A percentile compares a stretch with the other conserved stretches of the same genome.
Evolutionary conservation across 176 grass and related monocot species (phyloP).

Genomic region (Aegilops bicornis): DNA sequence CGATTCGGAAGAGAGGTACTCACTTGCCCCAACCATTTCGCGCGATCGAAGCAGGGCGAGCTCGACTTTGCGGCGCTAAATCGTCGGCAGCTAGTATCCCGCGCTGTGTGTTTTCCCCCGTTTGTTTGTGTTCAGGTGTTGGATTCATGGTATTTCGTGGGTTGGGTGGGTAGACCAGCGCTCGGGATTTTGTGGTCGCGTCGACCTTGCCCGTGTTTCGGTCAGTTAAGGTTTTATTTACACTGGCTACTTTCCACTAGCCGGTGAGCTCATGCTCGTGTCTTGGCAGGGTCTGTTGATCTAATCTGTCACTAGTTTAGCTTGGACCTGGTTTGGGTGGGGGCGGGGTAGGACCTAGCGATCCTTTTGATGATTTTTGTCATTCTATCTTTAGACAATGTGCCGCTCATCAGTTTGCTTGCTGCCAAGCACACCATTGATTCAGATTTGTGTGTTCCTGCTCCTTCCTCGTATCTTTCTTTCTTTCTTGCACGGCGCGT

Average conservation of each 20-base stretch:
- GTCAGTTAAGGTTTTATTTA: not conserved
- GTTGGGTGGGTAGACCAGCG: not conserved
- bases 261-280: not conserved
- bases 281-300: not conserved
- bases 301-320: not conserved
- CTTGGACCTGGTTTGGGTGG: not conserved
- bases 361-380: not conserved
- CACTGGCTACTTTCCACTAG: not conserved
- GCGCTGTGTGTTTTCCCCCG: not conserved
- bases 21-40: not conserved
- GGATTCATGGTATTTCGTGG: not conserved
- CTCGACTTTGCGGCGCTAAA: not conserved
- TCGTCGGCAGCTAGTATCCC: not conserved
- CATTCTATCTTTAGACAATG: not conserved
- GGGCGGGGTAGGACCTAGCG: not conserved
- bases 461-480: not conserved
- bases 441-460: not conserved
- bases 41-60: not conserved
- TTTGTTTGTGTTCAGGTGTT: not conserved
- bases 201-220: not conserved
- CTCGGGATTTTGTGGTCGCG: not conserved
- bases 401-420: not conserved
- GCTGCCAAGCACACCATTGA: not conserved
- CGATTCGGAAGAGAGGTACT: conserved; percentile 19
- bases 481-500: not conserved